Percentiles rank a stretch among this genome's conserved stretches.
phyloP scores from a whole-genome alignment of 768 basidiomycete genomes.

The Podaxis sp. region DNA sequence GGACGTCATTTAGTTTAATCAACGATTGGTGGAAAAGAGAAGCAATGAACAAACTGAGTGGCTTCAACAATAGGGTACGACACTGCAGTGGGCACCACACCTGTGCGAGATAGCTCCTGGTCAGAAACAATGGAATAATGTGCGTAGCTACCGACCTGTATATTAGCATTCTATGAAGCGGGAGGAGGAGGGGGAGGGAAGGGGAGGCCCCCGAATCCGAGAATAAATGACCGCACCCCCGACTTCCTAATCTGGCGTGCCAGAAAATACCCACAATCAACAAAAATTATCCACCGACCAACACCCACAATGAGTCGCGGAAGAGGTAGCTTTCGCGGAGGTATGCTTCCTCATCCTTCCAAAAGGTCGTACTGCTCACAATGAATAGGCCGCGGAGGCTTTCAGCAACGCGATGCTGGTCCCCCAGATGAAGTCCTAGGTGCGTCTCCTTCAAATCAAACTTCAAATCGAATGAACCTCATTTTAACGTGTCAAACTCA shows the following conservation, averaged over 20 bases:
- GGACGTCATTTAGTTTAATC: background rate
- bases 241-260: conserved; percentile 1
- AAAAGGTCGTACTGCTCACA: background rate
- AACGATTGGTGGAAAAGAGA: no score
- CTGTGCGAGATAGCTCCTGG: no score
- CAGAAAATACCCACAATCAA: conserved; percentile 10
- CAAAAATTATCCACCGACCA: conserved; percentile 6
- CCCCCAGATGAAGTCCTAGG: conserved; percentile 82
- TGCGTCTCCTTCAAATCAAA: conserved; percentile 25
- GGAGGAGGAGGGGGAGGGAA: no score
- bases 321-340: conserved; percentile 9
- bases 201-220: background rate
- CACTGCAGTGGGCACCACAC: no score
- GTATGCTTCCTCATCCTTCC: background rate
- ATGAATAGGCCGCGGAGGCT: conserved; percentile 57
- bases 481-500: conserved; percentile 3
- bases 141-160: no score
- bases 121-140: no score
- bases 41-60: no score
- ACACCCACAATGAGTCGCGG: conserved; percentile 10
- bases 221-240: background rate
- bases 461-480: background rate
- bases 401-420: conserved; percentile 67
- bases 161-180: no score
- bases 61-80: no score